Evolutionary conservation across 495 filamentous ascomycete species (phyloP), one percentile per base, ranked within the genome.

Genomic region (Halenospora varia): DNA sequence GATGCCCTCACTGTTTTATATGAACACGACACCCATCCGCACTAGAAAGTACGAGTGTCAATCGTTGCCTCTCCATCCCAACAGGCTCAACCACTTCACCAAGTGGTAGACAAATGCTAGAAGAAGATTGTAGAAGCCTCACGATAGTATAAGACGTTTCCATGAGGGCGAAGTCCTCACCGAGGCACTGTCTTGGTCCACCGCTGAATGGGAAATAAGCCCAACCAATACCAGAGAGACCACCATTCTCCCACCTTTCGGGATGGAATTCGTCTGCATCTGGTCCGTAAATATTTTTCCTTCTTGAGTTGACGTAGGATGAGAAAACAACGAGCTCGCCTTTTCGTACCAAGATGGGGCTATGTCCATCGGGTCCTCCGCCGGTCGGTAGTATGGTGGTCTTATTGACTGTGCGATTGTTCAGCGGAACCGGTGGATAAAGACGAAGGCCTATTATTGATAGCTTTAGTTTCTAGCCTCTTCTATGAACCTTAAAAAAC

Each of bases 311-410:
- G 11, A 71, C 60, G 55, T 77, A 77, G 1, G 66, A 57, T 19
- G 69, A 75, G 59, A 73, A 82, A 1, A 69, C 65, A 1, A 85
- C 67, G 9, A 39, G 8, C 10, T 50, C 48, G 2, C 55, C 55
- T 41, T 42, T 51, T 18, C 61, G 35, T 15, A 74, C 60, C 45
- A 69, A 70, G 8, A 60, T 42, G 45, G 62, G 49, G 40, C 52
- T 25, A 8, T 47, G 17, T 11, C 44, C 54, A 20, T 49, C 26
- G 39, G 71, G 63, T 1, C 74, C 73, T 3, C 74, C 74, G 2
- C 82, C 82, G 1, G 63, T 66, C 0, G 82, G 82, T 15, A 86
- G 69, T 10, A 73, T 73, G 2, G 81, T 86, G 59, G 74, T 68
- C 41, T 71, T 69, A 51, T 64, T 66, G 8, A 76, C 70, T 9